phyloP scores from a whole-genome alignment of 1,139 yeast genomes.

The Arxiozyma bovina region DNA sequence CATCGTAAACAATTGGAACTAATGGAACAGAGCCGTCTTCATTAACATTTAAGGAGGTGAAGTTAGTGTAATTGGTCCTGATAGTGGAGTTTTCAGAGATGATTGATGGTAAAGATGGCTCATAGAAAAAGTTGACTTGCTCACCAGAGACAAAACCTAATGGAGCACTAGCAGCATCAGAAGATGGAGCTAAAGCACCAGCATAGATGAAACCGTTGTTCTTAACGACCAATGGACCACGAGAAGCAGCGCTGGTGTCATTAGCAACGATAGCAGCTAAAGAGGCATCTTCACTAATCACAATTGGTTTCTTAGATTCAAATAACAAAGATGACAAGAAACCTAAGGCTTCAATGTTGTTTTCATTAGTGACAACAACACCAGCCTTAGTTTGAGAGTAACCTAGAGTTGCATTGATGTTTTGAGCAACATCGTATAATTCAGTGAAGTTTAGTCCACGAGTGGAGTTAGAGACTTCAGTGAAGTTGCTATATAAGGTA shows the following conservation, averaged over 20 bases:
- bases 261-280: constrained; percentile 23
- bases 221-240: constrained; percentile 25
- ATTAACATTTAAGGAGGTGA: constrained; percentile 15
- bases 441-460: constrained; percentile 21
- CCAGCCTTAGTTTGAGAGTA: constrained; percentile 18
- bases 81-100: constrained; percentile 17
- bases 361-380: constrained; percentile 20
- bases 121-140: constrained; percentile 21
- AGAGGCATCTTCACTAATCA: constrained; percentile 20
- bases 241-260: constrained; percentile 15
- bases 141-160: constrained; percentile 17
- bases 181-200: constrained; percentile 23
- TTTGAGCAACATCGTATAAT: constrained; percentile 20
- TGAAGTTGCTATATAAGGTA: constrained; percentile 8
- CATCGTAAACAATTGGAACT: constrained; percentile 26
- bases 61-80: constrained; percentile 16
- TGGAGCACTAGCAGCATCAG: constrained; percentile 18
- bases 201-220: constrained; percentile 21
- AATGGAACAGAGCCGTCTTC: constrained; percentile 10
- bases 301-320: constrained; percentile 23
- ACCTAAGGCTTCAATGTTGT: constrained; percentile 24
- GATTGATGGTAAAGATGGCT: constrained; percentile 19
- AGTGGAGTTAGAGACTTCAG: constrained; percentile 18
- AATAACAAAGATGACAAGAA: constrained; percentile 25
- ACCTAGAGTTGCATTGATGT: constrained; percentile 17